Conservation (phyloP, 1,139 yeast genomes). For the Sugiyamaella pinicola region DNA sequence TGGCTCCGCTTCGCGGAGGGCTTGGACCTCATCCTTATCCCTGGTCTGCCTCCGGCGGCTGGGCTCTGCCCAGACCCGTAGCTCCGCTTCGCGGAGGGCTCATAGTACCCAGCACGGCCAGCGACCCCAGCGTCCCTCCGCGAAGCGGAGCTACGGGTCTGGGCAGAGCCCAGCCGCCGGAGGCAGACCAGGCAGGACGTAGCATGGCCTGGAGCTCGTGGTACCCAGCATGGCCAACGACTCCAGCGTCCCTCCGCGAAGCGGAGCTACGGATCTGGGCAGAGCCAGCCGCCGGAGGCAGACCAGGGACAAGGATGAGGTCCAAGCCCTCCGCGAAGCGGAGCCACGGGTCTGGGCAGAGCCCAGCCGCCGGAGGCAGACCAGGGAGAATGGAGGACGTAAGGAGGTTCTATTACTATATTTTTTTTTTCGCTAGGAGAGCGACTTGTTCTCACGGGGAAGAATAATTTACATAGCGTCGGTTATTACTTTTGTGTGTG, state of each 20-base stretch:
- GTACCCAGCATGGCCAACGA: too few species aligned
- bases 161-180: too few species aligned
- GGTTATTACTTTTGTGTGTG: not conserved
- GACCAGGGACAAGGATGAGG: too few species aligned
- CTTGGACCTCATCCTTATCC: not conserved
- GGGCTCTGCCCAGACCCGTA: not conserved
- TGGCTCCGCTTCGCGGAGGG: constrained; percentile 13
- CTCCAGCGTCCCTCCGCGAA: not conserved
- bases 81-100: not conserved
- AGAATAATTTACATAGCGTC: constrained; percentile 16
- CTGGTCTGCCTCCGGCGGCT: not conserved
- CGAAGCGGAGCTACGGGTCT: too few species aligned
- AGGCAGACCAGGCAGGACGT: too few species aligned
- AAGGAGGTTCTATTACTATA: constrained; percentile 13
- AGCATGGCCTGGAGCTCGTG: too few species aligned
- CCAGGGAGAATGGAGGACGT: not conserved
- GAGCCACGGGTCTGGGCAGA: constrained; percentile 5
- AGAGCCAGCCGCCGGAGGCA: too few species aligned
- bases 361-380: constrained; percentile 10
- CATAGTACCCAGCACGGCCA: too few species aligned
- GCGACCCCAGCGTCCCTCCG: too few species aligned
- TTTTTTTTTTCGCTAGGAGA: not conserved
- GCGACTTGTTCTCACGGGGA: not conserved
- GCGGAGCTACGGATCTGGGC: not conserved
- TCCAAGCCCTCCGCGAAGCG: constrained; percentile 2